These are phyloP conservation scores for Eimeria praecox DNA, from an alignment of 169 alveolate genomes.

Conservation along the genomic window DNA sequence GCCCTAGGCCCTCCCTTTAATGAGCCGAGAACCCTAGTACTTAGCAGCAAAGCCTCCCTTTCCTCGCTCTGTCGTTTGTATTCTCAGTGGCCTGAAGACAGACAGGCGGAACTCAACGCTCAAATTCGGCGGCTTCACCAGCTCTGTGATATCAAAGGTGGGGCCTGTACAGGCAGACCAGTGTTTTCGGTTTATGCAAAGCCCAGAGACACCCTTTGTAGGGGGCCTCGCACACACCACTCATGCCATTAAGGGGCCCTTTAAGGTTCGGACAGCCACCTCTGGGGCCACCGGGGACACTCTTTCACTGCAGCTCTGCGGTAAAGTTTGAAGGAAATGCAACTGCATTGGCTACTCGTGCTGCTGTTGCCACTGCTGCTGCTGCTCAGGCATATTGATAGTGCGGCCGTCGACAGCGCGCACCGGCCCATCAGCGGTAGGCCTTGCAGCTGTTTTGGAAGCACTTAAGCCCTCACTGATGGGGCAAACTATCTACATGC, in stretches of 20 bases:
- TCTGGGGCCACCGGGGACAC: neutral
- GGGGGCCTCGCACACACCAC: neutral
- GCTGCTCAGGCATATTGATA: constrained; percentile 58
- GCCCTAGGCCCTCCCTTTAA: neutral
- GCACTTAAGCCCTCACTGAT: neutral
- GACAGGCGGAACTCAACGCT: constrained; percentile 36
- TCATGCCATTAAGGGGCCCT: neutral
- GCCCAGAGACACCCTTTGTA: neutral
- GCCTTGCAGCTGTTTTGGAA: neutral
- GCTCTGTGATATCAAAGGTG: constrained; percentile 36
- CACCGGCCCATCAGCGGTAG: constrained; percentile 1
- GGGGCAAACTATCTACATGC: too few relatives aligned
- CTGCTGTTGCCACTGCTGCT: constrained; percentile 31
- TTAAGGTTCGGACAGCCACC: neutral
- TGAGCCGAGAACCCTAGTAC: neutral
- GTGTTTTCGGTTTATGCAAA: neutral
- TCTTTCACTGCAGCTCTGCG: neutral
- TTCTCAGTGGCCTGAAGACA: neutral
- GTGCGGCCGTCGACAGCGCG: neutral
- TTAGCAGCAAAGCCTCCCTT: neutral
- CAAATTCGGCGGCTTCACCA: constrained; percentile 42
- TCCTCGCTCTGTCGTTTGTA: neutral
- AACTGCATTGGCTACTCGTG: neutral
- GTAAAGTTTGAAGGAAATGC: neutral
- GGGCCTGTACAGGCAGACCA: neutral